phyloP scores from a whole-genome alignment of 768 basidiomycete species.

The Boletus barrowsii region DNA sequence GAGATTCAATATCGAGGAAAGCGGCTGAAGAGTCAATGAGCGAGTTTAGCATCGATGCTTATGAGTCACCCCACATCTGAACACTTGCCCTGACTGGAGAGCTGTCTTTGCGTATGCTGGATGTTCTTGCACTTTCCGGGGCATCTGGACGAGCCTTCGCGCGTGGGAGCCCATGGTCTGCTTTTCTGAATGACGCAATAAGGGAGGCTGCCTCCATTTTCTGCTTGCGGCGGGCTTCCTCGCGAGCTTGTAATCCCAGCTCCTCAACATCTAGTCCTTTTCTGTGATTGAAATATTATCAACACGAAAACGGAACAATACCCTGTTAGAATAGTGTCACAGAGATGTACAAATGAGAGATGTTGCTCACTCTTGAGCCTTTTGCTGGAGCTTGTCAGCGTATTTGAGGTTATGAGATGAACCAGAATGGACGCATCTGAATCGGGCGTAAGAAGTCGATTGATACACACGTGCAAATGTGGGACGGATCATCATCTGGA shows the following conservation, averaged over 20 bases:
- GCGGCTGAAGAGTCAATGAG: conserved; percentile 50
- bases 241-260: conserved; percentile 29
- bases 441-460: not conserved
- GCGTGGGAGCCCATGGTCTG: conserved; percentile 4
- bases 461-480: conserved; percentile 1
- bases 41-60: not conserved
- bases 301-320: conserved; percentile 7
- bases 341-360: conserved; percentile 6
- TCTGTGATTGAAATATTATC: conserved; percentile 29
- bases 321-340: conserved; percentile 15
- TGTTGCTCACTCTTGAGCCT: conserved; percentile 59
- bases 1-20: conserved; percentile 79
- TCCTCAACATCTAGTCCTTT: conserved; percentile 41
- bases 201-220: conserved; percentile 17
- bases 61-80: not conserved
- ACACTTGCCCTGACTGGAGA: conserved; percentile 61
- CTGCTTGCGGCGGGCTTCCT: conserved; percentile 33
- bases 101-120: conserved; percentile 51
- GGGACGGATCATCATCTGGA: conserved; percentile 1
- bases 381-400: conserved; percentile 61
- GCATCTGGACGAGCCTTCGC: conserved; percentile 6
- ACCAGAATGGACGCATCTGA: conserved; percentile 16
- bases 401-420: conserved; percentile 50
- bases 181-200: conserved; percentile 14
- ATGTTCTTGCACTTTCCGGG: conserved; percentile 2